phyloP scores from a whole-genome alignment of 148 eudicot species.

The Vaccinium macrocarpon region DNA sequence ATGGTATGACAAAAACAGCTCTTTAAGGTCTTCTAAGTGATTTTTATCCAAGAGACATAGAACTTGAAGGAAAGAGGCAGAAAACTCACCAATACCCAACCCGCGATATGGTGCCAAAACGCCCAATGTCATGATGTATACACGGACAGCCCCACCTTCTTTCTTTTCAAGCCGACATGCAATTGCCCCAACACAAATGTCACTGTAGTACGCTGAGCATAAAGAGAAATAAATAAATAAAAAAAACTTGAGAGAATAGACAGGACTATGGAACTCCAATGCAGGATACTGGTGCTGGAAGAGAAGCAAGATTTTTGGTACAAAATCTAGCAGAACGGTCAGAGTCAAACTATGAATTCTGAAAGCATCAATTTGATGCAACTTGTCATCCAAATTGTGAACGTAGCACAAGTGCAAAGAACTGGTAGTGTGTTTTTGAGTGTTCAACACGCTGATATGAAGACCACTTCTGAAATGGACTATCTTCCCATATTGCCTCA shows the following conservation, averaged over 20 bases:
- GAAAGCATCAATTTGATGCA: neutral
- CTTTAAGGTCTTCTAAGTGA: slow-evolving; percentile 2
- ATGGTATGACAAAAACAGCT: neutral
- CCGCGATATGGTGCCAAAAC: slow-evolving; percentile 99
- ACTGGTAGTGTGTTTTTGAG: neutral
- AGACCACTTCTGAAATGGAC: neutral
- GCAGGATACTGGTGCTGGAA: neutral
- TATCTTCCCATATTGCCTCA: neutral
- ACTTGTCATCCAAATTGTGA: neutral
- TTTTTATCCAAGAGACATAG: neutral
- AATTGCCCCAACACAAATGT: slow-evolving; percentile 92
- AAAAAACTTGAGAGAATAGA: slow-evolving; percentile 4
- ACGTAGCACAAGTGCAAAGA: neutral
- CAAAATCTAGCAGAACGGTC: neutral
- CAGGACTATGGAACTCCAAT: neutral
- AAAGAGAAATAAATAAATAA: slow-evolving; percentile 2
- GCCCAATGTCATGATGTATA: slow-evolving; percentile 94
- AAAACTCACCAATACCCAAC: slow-evolving; percentile 77
- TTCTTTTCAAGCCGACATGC: slow-evolving; percentile 94
- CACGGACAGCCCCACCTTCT: slow-evolving; percentile 70
- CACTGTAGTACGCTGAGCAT: slow-evolving; percentile 79
- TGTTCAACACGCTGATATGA: neutral
- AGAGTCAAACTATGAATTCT: neutral
- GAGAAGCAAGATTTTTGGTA: neutral
- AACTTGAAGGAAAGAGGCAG: neutral